Evolutionary conservation across 148 eudicot species (phyloP).

Genomic region (Heliamphora exappendiculata): DNA sequence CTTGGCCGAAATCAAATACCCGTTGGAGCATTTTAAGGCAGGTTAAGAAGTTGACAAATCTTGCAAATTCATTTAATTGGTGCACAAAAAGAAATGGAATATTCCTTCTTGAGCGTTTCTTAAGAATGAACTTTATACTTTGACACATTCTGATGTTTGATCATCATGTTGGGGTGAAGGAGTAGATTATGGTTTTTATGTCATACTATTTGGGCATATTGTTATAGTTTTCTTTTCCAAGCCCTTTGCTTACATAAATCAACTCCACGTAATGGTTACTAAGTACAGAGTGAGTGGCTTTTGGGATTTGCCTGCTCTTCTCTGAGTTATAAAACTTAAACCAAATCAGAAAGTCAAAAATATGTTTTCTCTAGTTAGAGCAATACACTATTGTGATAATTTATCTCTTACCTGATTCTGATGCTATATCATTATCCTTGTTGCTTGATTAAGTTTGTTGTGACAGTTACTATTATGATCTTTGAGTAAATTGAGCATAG

Average conservation of each 20-base stretch:
- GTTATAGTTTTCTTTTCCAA: background rate
- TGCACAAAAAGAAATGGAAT: background rate
- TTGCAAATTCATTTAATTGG: background rate
- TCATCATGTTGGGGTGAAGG: background rate
- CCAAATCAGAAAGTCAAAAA: background rate
- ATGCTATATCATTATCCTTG: constrained; percentile 3
- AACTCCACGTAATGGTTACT: background rate
- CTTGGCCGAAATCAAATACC: constrained; percentile 71
- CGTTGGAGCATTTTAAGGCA: constrained; percentile 86
- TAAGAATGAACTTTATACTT: background rate
- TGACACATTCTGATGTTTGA: background rate
- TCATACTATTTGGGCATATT: background rate
- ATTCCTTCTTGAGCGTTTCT: background rate
- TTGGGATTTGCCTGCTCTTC: background rate
- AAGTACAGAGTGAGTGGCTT: background rate
- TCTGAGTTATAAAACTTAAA: background rate
- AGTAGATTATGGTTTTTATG: background rate
- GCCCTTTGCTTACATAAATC: background rate
- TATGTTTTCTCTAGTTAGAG: background rate
- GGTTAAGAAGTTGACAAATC: background rate
- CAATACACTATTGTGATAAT: background rate
- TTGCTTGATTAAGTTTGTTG: background rate
- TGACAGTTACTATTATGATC: background rate
- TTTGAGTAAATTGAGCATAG: background rate
- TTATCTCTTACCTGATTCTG: background rate